Evolutionary conservation across 139 green algal genomes (phyloP), one percentile per base, ranked within the genome.

Genomic region (Bryopsis sp.): DNA sequence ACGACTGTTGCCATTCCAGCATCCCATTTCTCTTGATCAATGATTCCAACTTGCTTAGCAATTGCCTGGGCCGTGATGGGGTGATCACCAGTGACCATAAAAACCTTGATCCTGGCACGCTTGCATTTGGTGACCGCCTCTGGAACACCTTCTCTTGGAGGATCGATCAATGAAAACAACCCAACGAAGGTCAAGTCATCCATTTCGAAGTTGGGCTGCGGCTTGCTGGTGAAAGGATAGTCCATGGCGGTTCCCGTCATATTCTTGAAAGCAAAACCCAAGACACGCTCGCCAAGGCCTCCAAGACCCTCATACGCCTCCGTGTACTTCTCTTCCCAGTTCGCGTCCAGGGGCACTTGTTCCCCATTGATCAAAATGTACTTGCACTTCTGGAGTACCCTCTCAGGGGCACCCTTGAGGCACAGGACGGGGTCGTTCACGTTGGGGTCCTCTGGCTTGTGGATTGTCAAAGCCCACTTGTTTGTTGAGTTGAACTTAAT

Each of bases 381-480:
- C 35, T 68, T 70, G 68, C 80, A 84, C 39, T 58, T 74, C 48
- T 64, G 54, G 26, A 81, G 72, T 47, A 90, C 82, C 47, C 78
- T 71, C 37, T 58, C 64, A 62, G 64, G 64, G 15, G 39, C 66
- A 26, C 78, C 81, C 46, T 72, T 72, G 26, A 72, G 39, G 3
- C 32, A 6, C 7, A 72, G 39, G 32, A 72, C 22, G 38, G 76
- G 76, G 50, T 62, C 22, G 35, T 29, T 8, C 11, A 73, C 59
- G 1, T 58, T 39, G 2, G 76, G 31, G 64, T 82, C 74, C 47
- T 82, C 76, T 19, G 74, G 74, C 28, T 58, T 90, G 33, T 67
- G 59, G 33, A 67, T 88, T 28, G 83, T 88, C 48, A 90, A 68
- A 64, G 87, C 81, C 85, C 85, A 91, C 74, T 91, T 91, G 75